Evolutionary conservation across 768 basidiomycete species (phyloP).

Genomic region (Hericium erinaceus): DNA sequence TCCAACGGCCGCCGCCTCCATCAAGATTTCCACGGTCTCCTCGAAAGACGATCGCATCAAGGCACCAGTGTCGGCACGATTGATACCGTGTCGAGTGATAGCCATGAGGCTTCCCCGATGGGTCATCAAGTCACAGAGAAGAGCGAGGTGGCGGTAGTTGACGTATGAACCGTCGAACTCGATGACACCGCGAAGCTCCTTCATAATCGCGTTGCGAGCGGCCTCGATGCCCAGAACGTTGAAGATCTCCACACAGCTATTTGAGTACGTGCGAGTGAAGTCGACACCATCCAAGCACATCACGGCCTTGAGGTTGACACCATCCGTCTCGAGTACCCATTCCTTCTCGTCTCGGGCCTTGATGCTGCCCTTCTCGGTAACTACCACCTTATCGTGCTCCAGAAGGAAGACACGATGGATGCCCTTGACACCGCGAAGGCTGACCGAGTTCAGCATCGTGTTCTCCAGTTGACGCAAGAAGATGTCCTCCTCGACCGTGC

Average conservation of each 20-base stretch:
- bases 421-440: slow-evolving; percentile 83
- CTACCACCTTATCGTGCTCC: slow-evolving; percentile 69
- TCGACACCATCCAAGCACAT: slow-evolving; percentile 96
- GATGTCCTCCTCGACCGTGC: slow-evolving; percentile 81
- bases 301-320: slow-evolving; percentile 90
- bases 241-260: slow-evolving; percentile 94
- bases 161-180: slow-evolving; percentile 99
- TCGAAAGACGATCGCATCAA: slow-evolving; percentile 99
- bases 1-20: slow-evolving; percentile 97
- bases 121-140: slow-evolving; percentile 98
- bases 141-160: slow-evolving; percentile 93
- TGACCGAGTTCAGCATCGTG: slow-evolving; percentile 93
- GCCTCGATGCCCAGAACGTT: slow-evolving; percentile 95
- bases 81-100: slow-evolving; percentile 99
- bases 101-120: slow-evolving; percentile 93
- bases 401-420: slow-evolving; percentile 92
- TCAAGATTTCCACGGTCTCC: slow-evolving; percentile 97
- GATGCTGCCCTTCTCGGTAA: slow-evolving; percentile 58
- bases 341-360: slow-evolving; percentile 57
- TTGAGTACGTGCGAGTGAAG: slow-evolving; percentile 87
- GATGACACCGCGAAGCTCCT: slow-evolving; percentile 89
- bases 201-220: slow-evolving; percentile 88
- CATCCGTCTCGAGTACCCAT: slow-evolving; percentile 97
- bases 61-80: slow-evolving; percentile 97
- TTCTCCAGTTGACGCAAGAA: slow-evolving; percentile 95